Evolutionary conservation across 495 filamentous ascomycete species (phyloP).

Genomic region (Hypoxylon fuscum): DNA sequence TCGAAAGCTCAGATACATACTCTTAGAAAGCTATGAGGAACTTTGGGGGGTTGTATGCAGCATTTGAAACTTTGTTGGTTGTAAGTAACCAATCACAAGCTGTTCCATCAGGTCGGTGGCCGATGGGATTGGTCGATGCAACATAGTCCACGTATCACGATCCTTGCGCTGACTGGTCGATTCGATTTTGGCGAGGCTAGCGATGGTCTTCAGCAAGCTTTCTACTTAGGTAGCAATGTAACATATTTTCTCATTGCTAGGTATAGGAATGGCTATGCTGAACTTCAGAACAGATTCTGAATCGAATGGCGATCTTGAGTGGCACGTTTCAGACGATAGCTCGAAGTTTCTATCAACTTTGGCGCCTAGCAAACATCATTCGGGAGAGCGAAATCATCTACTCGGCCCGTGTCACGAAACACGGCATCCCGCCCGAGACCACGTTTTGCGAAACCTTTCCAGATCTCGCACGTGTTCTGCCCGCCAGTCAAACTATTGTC

Average conservation of each 20-base stretch:
- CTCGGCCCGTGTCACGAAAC: constrained; percentile 21
- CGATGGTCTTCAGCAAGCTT: not conserved
- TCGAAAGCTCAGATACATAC: too few species aligned
- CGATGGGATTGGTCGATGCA: constrained; percentile 3
- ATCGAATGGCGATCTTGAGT: not conserved
- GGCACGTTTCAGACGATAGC: not conserved
- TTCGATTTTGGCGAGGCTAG: not conserved
- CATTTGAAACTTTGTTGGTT: constrained; percentile 15
- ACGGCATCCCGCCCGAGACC: constrained; percentile 44
- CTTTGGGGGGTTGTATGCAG: not conserved
- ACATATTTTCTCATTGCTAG: not conserved
- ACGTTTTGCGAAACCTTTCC: constrained; percentile 55
- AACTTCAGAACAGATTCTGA: not conserved
- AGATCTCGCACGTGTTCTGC: constrained; percentile 52
- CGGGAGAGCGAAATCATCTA: constrained; percentile 17
- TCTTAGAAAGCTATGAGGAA: too few species aligned
- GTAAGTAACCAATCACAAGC: constrained; percentile 21
- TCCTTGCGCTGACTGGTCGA: not conserved
- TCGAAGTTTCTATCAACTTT: not conserved
- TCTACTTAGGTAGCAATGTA: not conserved
- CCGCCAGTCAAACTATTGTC: constrained; percentile 52
- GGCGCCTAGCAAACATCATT: constrained; percentile 29
- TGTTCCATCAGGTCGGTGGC: constrained; percentile 5
- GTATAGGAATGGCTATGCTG: not conserved
- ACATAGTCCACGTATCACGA: constrained; percentile 1